Evolutionary conservation across 768 basidiomycete genomes (phyloP), one percentile per base, ranked within the genome.

Genomic region (Candolleomyces efflorescens): DNA sequence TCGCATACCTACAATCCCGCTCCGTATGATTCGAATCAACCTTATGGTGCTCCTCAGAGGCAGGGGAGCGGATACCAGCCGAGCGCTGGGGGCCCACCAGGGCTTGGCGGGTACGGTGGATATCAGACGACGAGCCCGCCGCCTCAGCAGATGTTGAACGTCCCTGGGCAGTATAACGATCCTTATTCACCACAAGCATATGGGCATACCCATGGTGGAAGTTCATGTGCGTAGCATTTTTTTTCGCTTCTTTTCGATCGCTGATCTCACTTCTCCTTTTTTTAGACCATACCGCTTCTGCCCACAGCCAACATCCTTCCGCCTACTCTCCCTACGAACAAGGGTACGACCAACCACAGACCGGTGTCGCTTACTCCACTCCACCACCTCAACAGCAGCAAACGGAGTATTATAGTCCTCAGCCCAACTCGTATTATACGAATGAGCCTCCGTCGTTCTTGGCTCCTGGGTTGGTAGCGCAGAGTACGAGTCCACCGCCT

Each of bases 211-310:
- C 67, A 78, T 12, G 78, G 81, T 39, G 81, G 76, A 44, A 72
- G 79, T 37, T 78, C 83, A 20, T 86, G 86, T 86, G 67, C 69
- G 82, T 71, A 27, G 5, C 38, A 20, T 22, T 27, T 60, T 45
- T 41, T 39, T 5, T 18, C 18, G 23, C 18, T 48, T n/a, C 26
- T 50, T 23, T 45, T 44, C 43, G 47, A 53, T 22, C 37, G 36
- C 24, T 58, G 48, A 38, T 55, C 46, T 54, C 38, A 55, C 54
- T 62, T 47, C 46, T 54, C 45, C 46, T 22, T 27, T 50, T 27
- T 62, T 11, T 61, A 89, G 87, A 88, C 64, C 80, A 84, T 63
- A 74, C 82, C 24, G 79, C 81, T 9, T 64, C 74, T 15, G 71
- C 76, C 13, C 82, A 85, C 58, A 73, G 80, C 27, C 81, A 82